Base-by-base conservation (phyloP, 2,329 filamentous ascomycete genomes). In the Trichophyton benhamiae region DNA sequence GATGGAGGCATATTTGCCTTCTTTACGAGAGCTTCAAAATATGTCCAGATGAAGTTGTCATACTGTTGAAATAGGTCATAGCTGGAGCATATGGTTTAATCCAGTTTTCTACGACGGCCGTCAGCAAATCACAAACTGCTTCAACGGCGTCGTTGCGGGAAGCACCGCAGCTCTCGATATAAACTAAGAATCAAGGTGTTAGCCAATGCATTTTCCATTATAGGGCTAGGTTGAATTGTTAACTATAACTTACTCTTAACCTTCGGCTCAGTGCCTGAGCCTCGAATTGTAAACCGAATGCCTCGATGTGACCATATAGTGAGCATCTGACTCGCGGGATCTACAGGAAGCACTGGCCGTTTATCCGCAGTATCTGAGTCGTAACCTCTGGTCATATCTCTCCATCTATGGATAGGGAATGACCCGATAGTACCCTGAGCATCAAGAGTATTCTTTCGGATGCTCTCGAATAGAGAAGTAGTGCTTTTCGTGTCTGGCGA, bases 261-360 rank as follows among this genome's bases (percentile, higher is more conserved):
- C 75, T 87, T 87, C 0, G 84, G 84, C 70, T 87, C 84, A 1
- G 84, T 87, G 1, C 83, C 83, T 1, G 82, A 85, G 0, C 79
- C 82, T 66, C 83, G 72, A 22, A 84, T 76, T 1, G 83, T 86
- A 66, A 85, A 84, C 25, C 80, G 77, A 11, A 84, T 68, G 27
- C 73, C 71, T 20, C 78, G 78, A 30, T 82, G 78, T 46, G 86
- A 69, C 74, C 83, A 83, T 42, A 77, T 66, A 1, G 83, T 86
- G 66, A 87, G 79, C 84, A 87, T 87, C 73, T 86, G 82, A 61
- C 79, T 83, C 11, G 71, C 77, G 20, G 75, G 74, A 65, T 84
- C 82, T 25, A 81, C 76, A 0, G 83, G 84, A 41, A 87, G 71
- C 58, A 76, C 73, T 1, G 83, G 83, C 36, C 73, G 75, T 52